These are phyloP conservation scores for Trichophyton verrucosum DNA, from an alignment of 2,329 filamentous ascomycete genomes.

Conservation along the genomic window DNA sequence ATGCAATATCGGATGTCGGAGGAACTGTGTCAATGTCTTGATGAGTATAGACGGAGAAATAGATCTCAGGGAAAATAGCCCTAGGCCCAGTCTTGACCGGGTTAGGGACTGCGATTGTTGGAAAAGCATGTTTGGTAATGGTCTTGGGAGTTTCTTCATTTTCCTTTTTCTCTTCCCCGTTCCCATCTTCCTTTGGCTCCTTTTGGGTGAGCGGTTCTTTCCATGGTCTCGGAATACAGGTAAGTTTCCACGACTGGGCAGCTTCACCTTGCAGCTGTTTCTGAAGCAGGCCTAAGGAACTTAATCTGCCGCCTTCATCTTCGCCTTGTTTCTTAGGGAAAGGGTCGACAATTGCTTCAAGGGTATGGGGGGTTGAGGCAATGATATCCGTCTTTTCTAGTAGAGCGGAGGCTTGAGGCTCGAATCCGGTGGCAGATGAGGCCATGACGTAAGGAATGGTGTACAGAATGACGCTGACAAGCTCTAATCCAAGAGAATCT, in stretches of 20 bases:
- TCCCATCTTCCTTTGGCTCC: slow-evolving; percentile 38
- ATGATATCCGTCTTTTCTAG: slow-evolving; percentile 94
- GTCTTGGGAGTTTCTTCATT: slow-evolving; percentile 29
- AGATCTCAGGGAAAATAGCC: slow-evolving; percentile 80
- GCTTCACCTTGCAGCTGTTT: slow-evolving; percentile 72
- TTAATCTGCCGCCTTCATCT: slow-evolving; percentile 51
- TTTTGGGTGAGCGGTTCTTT: slow-evolving; percentile 22
- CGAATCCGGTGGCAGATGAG: slow-evolving; percentile 55
- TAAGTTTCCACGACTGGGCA: slow-evolving; percentile 59
- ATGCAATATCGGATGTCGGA: slow-evolving; percentile 58
- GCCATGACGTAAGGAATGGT: slow-evolving; percentile 85
- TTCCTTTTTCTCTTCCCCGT: slow-evolving; percentile 36
- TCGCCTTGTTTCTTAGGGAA: slow-evolving; percentile 47
- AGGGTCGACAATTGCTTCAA: slow-evolving; percentile 77
- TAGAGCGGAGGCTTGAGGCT: slow-evolving; percentile 61
- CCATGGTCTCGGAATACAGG: slow-evolving; percentile 48
- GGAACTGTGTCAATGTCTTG: slow-evolving; percentile 87
- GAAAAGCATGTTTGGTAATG: slow-evolving; percentile 62
- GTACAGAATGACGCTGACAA: slow-evolving; percentile 91
- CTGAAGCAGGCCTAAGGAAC: slow-evolving; percentile 69
- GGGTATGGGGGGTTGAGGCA: slow-evolving; percentile 70
- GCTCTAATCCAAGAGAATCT: slow-evolving; percentile 64
- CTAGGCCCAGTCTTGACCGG: slow-evolving; percentile 61
- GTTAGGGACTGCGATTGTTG: slow-evolving; percentile 60
- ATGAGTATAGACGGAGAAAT: slow-evolving; percentile 79